Conservation (phyloP, 1,284 basidiomycete species). For the Pseudozyma hubeiensis region DNA sequence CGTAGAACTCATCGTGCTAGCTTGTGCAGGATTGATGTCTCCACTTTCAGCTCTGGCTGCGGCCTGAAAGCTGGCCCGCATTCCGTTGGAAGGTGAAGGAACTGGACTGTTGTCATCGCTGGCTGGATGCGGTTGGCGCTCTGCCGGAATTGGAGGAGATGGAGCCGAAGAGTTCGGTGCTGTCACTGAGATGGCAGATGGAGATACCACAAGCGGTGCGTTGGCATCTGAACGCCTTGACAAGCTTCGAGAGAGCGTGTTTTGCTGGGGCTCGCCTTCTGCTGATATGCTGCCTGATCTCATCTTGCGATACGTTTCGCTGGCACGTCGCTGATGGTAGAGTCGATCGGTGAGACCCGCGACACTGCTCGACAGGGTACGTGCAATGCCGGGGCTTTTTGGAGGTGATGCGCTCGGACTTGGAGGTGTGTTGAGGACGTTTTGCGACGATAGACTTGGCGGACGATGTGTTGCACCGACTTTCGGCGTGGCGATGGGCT, state of each 20-base stretch:
- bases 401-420: conserved; percentile 21
- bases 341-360: conserved; percentile 28
- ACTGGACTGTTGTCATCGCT: not conserved
- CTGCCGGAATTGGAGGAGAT: not conserved
- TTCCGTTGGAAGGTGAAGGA: not conserved
- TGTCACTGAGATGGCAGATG: conserved; percentile 11
- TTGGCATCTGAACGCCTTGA: conserved; percentile 6
- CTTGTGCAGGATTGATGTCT: not conserved
- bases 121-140: not conserved
- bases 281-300: conserved; percentile 21
- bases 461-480: conserved; percentile 10
- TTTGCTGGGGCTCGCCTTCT: conserved; percentile 1
- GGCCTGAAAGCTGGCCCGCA: not conserved
- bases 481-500: conserved; percentile 25
- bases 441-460: conserved; percentile 2
- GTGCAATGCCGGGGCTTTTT: conserved; percentile 17
- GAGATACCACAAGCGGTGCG: conserved; percentile 12
- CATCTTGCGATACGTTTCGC: conserved; percentile 37
- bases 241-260: conserved; percentile 15
- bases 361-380: conserved; percentile 26
- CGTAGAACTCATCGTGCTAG: not conserved
- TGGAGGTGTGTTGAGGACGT: conserved; percentile 6
- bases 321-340: conserved; percentile 35
- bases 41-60: not conserved
- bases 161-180: not conserved